These are phyloP conservation scores for Cucurbita moschata DNA, from an alignment of 306 rosid genomes.

Conservation along the genomic window DNA sequence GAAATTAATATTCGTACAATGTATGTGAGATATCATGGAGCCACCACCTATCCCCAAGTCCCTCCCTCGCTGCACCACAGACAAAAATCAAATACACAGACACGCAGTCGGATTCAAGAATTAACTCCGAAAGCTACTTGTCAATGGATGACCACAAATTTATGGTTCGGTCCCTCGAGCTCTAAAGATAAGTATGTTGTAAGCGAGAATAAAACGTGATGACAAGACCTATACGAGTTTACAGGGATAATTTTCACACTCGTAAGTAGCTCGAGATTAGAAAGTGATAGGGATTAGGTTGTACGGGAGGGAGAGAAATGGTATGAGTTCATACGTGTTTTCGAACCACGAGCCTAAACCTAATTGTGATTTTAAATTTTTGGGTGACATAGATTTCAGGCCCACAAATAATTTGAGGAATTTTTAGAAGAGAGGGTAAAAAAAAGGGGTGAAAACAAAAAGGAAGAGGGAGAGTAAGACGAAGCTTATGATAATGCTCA, in stretches of 20 bases:
- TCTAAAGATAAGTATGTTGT: too few relatives aligned
- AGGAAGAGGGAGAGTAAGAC: neutral
- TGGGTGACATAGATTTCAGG: neutral
- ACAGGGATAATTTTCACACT: too few relatives aligned
- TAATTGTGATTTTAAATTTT: too few relatives aligned
- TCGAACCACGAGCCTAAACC: too few relatives aligned
- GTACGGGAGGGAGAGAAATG: too few relatives aligned
- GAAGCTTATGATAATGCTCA: constrained; percentile 2
- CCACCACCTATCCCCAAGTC: too few relatives aligned
- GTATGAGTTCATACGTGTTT: too few relatives aligned
- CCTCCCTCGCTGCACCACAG: neutral
- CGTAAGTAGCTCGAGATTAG: too few relatives aligned
- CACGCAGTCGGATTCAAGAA: neutral
- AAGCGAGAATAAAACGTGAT: too few relatives aligned
- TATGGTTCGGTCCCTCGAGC: too few relatives aligned
- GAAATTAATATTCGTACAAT: neutral
- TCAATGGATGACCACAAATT: neutral
- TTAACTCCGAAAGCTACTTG: neutral
- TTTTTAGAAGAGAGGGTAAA: neutral
- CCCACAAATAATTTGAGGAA: neutral
- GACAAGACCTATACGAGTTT: too few relatives aligned
- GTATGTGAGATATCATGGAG: neutral
- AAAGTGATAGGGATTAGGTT: too few relatives aligned
- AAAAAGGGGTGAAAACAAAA: neutral
- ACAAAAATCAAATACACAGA: neutral